Base-by-base conservation (phyloP, 306 rosid genomes). In the Cicer arietinum region DNA sequence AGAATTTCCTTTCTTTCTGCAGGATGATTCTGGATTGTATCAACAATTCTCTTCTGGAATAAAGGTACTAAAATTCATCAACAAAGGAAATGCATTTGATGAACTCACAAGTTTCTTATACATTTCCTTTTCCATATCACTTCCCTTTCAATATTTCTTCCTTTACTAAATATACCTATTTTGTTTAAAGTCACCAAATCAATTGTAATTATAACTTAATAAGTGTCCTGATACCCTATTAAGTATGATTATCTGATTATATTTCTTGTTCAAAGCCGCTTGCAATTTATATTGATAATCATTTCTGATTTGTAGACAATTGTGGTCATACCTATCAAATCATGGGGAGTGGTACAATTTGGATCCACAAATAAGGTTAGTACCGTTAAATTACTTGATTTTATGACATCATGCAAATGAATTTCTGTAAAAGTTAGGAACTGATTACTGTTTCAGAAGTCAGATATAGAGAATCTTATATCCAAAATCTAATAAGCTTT, bases 361-460 rank as follows among this genome's bases (percentile, higher is more conserved):
- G 98, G 98, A 84, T 91, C 97, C 64, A 89, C 78, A 53, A 63
- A 87, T 48, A 88, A 86, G 96, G 98, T 91, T 59, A 77, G 88
- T 77, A 62, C 11, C 6, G 37, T 42, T 45, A 42, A 76, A 72
- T 6, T 39, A 51, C 59, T 6, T 8, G 14, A 46, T 10, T 65
- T 67, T 56, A 40, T 54, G 48, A 54, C 30, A 30, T 67, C 40
- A 42, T 76, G 67, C 67, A 40, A 53, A 65, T 76, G 7, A 10
- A 48, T 75, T 48, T 48, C 14, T 13, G 14, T 47, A 30, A 30
- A 30, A 30, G 35, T 30, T 30, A 30, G 35, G 35, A 30, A 30
- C 35, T 30, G 35, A 30, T 30, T 30, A 30, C 35, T 30, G 5
- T 30, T 30, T 30, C 35, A 30, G 35, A 30, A 30, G 35, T 30